These are phyloP conservation scores for Ceratobasidium sp. DNA, from an alignment of 1,284 basidiomycete genomes.

Conservation along the genomic window DNA sequence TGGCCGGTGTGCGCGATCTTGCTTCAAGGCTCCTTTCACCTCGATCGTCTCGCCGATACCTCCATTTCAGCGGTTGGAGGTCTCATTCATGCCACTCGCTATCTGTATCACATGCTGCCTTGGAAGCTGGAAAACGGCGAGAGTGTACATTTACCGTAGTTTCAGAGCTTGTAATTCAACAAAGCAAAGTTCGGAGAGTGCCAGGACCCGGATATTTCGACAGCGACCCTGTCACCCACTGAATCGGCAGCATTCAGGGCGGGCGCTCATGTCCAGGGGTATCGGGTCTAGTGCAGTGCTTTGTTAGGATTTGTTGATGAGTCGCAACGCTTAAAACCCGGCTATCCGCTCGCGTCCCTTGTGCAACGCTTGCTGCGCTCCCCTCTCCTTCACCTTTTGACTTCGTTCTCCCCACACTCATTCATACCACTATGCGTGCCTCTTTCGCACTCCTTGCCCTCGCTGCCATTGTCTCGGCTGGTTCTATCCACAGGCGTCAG, in stretches of 20 bases:
- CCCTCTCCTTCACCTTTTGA: neutral
- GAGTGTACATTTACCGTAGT: too few relatives aligned
- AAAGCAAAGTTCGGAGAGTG: too few relatives aligned
- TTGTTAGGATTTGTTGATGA: constrained; percentile 16
- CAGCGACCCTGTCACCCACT: too few relatives aligned
- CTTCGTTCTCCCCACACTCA: constrained; percentile 21
- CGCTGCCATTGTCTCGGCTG: constrained; percentile 58
- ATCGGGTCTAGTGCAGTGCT: constrained; percentile 6
- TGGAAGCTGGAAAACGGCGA: too few relatives aligned
- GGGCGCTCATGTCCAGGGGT: neutral
- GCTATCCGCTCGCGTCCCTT: neutral
- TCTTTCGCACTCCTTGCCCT: constrained; percentile 62
- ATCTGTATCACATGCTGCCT: too few relatives aligned
- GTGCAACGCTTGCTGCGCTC: constrained; percentile 25
- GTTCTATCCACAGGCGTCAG: constrained; percentile 54
- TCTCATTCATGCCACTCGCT: too few relatives aligned
- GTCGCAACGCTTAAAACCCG: constrained; percentile 25
- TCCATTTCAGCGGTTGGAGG: too few relatives aligned
- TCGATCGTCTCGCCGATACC: too few relatives aligned
- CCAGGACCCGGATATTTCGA: too few relatives aligned
- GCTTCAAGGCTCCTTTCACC: too few relatives aligned
- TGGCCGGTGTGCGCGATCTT: too few relatives aligned
- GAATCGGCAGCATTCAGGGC: neutral
- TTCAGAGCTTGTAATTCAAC: too few relatives aligned
- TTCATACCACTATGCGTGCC: constrained; percentile 65